phyloP scores from a whole-genome alignment of 2,329 filamentous ascomycete species.

The Apiospora phragmitis region DNA sequence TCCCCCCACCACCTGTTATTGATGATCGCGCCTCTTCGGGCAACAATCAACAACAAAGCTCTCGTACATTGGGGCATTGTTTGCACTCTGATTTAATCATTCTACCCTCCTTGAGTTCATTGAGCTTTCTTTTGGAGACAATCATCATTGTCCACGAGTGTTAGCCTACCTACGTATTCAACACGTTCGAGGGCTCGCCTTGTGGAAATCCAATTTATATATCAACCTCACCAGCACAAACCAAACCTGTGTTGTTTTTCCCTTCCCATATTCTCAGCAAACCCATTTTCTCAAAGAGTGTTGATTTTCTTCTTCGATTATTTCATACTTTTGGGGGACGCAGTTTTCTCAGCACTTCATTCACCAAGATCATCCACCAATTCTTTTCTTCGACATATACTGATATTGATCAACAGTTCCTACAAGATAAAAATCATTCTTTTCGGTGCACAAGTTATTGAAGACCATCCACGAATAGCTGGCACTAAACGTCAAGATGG shows the following conservation, averaged over 20 bases:
- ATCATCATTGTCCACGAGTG: neutral
- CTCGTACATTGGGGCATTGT: neutral
- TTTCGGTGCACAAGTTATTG: conserved; percentile 20
- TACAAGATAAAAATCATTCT: conserved; percentile 16
- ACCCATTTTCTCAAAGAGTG: neutral
- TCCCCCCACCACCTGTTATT: neutral
- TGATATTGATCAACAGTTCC: neutral
- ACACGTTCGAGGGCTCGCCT: neutral
- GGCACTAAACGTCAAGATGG: conserved; percentile 33
- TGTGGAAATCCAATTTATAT: neutral
- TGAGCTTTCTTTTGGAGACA: neutral
- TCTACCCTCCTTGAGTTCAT: conserved; percentile 4
- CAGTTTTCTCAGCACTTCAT: neutral
- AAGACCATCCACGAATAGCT: conserved; percentile 27
- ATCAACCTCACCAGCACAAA: neutral
- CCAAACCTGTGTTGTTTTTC: neutral
- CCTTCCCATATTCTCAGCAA: neutral
- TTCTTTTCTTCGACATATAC: neutral
- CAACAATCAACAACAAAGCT: neutral
- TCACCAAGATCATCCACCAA: neutral
- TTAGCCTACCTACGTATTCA: neutral
- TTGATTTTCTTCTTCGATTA: neutral
- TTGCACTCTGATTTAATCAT: conserved; percentile 6
- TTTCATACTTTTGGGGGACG: neutral
- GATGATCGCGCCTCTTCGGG: neutral